Base-by-base conservation (phyloP, 148 eudicot genomes). In the Suaeda aralocaspica region DNA sequence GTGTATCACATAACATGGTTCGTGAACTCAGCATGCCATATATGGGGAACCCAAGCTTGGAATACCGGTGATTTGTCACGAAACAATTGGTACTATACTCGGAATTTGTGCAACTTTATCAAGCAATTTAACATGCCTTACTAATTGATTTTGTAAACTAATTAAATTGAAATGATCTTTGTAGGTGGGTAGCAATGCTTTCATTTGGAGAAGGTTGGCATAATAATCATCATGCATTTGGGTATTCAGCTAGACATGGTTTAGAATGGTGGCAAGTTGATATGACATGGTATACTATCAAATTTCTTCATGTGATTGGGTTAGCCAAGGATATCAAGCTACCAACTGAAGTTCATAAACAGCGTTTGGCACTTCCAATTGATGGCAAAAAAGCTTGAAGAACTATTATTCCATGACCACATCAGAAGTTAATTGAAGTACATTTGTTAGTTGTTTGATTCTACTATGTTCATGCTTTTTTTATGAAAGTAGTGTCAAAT, bases 121-220 rank as follows among this genome's bases (percentile, higher is more conserved):
- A 36, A 36, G 8, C 41, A 36, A 8, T 36, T 36, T n/a, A n/a
- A n/a, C n/a, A n/a, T n/a, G n/a, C n/a, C 0, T 30, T 6, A 16
- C 21, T 58, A 13, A 24, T 22, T 13, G 12, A 8, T 9, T 45
- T 45, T 45, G 49, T 45, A 15, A 45, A 39, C 44, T 39, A 39
- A 45, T 36, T 3, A 36, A 36, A 36, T 3, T 36, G 41, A 4
- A 45, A 45, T 12, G 2, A 9, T 0, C 2, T 63, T 33, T 52
- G 12, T 29, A 92, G 98, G 96, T 92, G 91, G 93, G 87, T 92
- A 39, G 93, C 88, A 36, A 36, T 88, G 71, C 76, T 88, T 18
- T 82, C 89, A 51, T 82, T 88, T 64, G 92, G 92, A 76, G 92
- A 85, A 72, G 92, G 92, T 11, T 88, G 92, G 92, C 92, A 88